Conservation (phyloP, 2,329 filamentous ascomycete genomes). For the Trichophyton simii region DNA sequence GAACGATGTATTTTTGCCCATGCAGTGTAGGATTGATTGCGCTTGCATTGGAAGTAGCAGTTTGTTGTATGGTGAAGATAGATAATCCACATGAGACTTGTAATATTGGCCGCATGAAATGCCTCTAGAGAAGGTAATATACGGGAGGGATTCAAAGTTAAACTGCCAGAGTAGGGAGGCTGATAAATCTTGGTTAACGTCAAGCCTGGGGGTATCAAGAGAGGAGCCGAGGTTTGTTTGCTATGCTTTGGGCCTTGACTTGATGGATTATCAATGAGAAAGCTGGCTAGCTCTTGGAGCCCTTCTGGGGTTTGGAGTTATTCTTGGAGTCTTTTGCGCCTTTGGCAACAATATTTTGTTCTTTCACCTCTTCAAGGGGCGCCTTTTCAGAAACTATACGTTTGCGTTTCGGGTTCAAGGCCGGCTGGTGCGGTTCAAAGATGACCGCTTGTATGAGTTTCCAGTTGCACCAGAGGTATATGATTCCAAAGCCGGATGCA, state of each 20-base stretch:
- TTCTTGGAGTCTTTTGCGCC: not conserved
- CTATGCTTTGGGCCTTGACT: not conserved
- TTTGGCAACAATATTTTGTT: not conserved
- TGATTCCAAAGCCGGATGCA: conserved; percentile 69
- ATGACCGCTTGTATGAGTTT: conserved; percentile 35
- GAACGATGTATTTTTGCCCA: too few relatives aligned
- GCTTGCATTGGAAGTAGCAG: too few relatives aligned
- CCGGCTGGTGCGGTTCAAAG: not conserved
- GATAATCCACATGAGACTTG: too few relatives aligned
- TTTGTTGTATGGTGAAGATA: too few relatives aligned
- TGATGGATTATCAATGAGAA: not conserved
- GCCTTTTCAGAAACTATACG: not conserved
- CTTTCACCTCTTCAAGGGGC: not conserved
- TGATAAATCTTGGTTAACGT: not conserved
- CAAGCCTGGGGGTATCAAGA: not conserved
- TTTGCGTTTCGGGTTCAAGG: not conserved
- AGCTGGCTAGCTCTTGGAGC: not conserved
- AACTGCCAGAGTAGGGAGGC: not conserved
- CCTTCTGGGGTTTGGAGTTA: not conserved
- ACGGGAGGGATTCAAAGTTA: not conserved
- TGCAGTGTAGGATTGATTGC: too few relatives aligned
- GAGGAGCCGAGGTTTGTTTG: not conserved
- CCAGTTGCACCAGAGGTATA: conserved; percentile 84
- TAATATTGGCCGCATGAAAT: too few relatives aligned
- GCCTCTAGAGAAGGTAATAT: too few relatives aligned